These are phyloP conservation scores for Rhizopus delemar DNA, from an alignment of 371 early-diverging fungal species.

Conservation along the genomic window DNA sequence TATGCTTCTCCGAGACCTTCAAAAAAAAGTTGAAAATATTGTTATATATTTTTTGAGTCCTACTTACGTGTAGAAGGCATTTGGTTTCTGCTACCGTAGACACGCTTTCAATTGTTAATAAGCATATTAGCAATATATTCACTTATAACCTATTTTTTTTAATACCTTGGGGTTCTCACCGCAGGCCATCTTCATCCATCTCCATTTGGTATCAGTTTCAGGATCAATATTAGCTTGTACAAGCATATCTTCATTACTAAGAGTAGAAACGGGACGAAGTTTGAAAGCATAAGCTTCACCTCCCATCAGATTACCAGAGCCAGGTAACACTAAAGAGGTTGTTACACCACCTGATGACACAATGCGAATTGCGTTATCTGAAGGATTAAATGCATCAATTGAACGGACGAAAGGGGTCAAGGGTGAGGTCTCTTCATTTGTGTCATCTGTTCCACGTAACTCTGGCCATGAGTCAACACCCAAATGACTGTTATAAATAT, in stretches of 20 bases:
- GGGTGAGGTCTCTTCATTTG: conserved; percentile 69
- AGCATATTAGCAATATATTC: not conserved
- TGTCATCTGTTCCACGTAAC: conserved; percentile 55
- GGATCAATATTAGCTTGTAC: conserved; percentile 52
- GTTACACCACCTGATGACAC: conserved; percentile 78
- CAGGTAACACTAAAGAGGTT: conserved; percentile 74
- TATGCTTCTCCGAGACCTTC: conserved; percentile 72
- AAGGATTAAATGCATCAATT: conserved; percentile 62
- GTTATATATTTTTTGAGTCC: not conserved
- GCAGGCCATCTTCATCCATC: conserved; percentile 83
- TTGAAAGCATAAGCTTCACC: conserved; percentile 75
- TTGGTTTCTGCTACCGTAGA: conserved; percentile 32
- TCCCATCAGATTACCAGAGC: conserved; percentile 76
- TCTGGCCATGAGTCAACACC: conserved; percentile 69
- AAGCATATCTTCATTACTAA: conserved; percentile 66
- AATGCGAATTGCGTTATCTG: conserved; percentile 64
- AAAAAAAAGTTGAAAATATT: conserved; percentile 4
- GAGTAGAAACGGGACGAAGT: conserved; percentile 46
- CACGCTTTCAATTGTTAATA: conserved; percentile 12
- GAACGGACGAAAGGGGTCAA: conserved; percentile 60
- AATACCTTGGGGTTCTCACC: conserved; percentile 78
- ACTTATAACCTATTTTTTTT: not conserved
- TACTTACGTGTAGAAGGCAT: conserved; percentile 39
- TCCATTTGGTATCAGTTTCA: conserved; percentile 40
- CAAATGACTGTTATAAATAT: conserved; percentile 40